These are phyloP conservation scores for Pseudozyma flocculosa DNA, from an alignment of 1,284 basidiomycete species.

Conservation along the genomic window DNA sequence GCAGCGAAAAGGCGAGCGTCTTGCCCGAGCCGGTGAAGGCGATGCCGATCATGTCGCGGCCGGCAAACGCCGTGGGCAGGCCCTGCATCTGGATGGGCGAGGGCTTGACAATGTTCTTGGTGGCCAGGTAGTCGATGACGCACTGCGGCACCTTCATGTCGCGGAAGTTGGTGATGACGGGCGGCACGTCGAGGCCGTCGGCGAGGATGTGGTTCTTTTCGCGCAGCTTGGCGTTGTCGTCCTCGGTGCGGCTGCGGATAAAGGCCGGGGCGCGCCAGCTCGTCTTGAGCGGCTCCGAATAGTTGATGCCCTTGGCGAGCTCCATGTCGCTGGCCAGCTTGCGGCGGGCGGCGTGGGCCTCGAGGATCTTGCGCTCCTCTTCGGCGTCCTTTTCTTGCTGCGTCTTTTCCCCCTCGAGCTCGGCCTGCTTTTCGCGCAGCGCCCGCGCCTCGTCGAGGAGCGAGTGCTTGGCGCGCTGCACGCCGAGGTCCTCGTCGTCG, in stretches of 20 bases:
- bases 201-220: slow-evolving; percentile 89
- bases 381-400: slow-evolving; percentile 80
- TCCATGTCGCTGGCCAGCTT: slow-evolving; percentile 91
- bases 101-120: slow-evolving; percentile 74
- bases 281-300: slow-evolving; percentile 80
- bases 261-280: slow-evolving; percentile 88
- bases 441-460: slow-evolving; percentile 59
- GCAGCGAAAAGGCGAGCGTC: slow-evolving; percentile 60
- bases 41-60: slow-evolving; percentile 62
- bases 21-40: slow-evolving; percentile 62
- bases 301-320: slow-evolving; percentile 86
- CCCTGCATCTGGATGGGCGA: slow-evolving; percentile 98
- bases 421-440: slow-evolving; percentile 72
- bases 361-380: slow-evolving; percentile 83
- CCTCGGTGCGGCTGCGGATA: slow-evolving; percentile 70
- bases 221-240: slow-evolving; percentile 73
- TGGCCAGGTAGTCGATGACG: slow-evolving; percentile 77
- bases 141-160: slow-evolving; percentile 96
- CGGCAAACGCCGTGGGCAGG: slow-evolving; percentile 74
- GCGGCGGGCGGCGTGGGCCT: slow-evolving; percentile 83
- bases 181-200: slow-evolving; percentile 88
- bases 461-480: slow-evolving; percentile 66
- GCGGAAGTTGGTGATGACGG: slow-evolving; percentile 85
- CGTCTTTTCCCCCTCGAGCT: slow-evolving; percentile 66
- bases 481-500: slow-evolving; percentile 64